phyloP scores from a whole-genome alignment of 164 flowering plant species.

The Brasenia schreberi region DNA sequence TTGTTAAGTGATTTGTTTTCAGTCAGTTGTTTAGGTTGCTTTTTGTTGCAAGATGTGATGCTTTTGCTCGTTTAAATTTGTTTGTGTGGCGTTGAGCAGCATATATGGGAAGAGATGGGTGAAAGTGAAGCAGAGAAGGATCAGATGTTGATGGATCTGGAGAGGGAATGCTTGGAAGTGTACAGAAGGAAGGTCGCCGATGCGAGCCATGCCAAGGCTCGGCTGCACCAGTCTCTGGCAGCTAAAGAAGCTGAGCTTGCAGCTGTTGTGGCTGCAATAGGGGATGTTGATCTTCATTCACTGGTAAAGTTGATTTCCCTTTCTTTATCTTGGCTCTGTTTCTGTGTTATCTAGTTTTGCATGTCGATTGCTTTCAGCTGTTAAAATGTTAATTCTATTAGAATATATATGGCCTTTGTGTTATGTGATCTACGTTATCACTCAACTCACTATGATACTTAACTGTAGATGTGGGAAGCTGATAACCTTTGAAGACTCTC shows the following conservation, averaged over 20 bases:
- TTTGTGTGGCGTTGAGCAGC: constrained; percentile 27
- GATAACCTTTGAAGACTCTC: too few species aligned
- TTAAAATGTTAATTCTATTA: too few species aligned
- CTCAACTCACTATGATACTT: too few species aligned
- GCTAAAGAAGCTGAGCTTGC: constrained; percentile 87
- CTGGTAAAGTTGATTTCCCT: constrained; percentile 21
- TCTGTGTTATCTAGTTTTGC: too few species aligned
- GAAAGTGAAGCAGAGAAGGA: constrained; percentile 77
- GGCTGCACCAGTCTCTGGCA: constrained; percentile 74
- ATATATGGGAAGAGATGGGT: constrained; percentile 85
- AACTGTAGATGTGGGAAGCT: too few species aligned
- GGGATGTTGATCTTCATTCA: constrained; percentile 50
- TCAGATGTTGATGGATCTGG: constrained; percentile 65
- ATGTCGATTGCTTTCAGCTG: too few species aligned
- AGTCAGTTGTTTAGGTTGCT: neutral
- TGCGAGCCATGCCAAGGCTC: constrained; percentile 64
- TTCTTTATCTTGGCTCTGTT: too few species aligned
- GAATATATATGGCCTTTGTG: too few species aligned
- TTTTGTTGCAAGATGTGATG: neutral
- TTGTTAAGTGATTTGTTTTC: neutral
- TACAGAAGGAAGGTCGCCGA: constrained; percentile 83
- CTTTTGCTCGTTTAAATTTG: neutral
- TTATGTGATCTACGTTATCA: too few species aligned
- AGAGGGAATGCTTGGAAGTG: constrained; percentile 72
- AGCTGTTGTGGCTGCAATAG: constrained; percentile 72